Conservation (phyloP, 768 basidiomycete genomes). For the Lentinula sp. region DNA sequence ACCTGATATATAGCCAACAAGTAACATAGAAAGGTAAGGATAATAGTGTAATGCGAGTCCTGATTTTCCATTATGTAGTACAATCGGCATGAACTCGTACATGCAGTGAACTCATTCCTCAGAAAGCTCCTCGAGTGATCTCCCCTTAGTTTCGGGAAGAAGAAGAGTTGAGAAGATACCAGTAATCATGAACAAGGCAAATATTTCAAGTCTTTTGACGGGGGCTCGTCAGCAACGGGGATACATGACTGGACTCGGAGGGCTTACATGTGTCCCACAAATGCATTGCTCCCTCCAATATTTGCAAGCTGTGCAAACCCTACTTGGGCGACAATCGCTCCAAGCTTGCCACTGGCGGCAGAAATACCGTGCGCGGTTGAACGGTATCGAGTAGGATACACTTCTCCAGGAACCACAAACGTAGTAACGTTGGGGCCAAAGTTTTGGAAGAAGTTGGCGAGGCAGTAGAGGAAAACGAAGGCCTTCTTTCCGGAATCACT, state of each 20-base stretch:
- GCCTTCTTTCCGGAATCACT: slow-evolving; percentile 37
- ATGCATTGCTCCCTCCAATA: slow-evolving; percentile 57
- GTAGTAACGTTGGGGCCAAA: slow-evolving; percentile 81
- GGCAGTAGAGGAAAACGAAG: slow-evolving; percentile 80
- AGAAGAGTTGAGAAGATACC: slow-evolving; percentile 79
- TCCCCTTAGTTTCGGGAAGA: slow-evolving; percentile 71
- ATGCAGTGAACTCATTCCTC: slow-evolving; percentile 34
- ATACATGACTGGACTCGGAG: not conserved
- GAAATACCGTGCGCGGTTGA: slow-evolving; percentile 83
- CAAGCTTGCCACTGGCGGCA: slow-evolving; percentile 78
- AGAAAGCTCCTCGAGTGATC: slow-evolving; percentile 64
- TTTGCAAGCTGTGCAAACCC: slow-evolving; percentile 66
- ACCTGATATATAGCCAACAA: no score
- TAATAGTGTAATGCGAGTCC: no score
- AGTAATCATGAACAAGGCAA: slow-evolving; percentile 83
- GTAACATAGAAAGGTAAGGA: no score
- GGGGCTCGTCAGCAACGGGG: not conserved
- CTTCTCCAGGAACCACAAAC: slow-evolving; percentile 72
- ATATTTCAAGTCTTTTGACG: slow-evolving; percentile 57
- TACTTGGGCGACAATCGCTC: slow-evolving; percentile 77
- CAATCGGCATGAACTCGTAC: not conserved
- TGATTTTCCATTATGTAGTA: not conserved
- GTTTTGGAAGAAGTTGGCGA: slow-evolving; percentile 90
- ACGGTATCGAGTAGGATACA: slow-evolving; percentile 84
- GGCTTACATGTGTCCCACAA: slow-evolving; percentile 60